A percentile compares a stretch with the other conserved stretches of the same genome.
Conservation (phyloP, 768 basidiomycete genomes). For the Saitozyma sp. region DNA sequence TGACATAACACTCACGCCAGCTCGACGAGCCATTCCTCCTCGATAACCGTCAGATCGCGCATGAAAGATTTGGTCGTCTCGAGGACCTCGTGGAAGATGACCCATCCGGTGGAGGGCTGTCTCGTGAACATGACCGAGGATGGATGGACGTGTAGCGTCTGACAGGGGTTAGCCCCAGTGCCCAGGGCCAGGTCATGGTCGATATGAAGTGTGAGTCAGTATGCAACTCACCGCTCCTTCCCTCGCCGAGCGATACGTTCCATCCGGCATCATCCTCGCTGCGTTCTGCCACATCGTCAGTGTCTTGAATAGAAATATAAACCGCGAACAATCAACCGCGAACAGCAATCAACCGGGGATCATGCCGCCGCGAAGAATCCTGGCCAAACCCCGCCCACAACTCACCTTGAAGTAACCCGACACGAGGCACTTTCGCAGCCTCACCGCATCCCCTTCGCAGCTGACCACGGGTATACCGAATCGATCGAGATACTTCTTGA, state of each 20-base stretch:
- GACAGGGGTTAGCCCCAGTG: neutral
- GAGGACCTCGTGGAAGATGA: slow-evolving; percentile 92
- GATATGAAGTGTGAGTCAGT: neutral
- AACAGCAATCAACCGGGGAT: too few species aligned
- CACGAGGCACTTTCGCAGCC: slow-evolving; percentile 82
- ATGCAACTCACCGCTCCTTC: slow-evolving; percentile 69
- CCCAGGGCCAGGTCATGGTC: slow-evolving; percentile 3
- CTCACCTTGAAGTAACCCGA: slow-evolving; percentile 75
- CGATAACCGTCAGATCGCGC: slow-evolving; percentile 86
- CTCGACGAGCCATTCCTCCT: slow-evolving; percentile 79
- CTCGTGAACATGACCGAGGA: slow-evolving; percentile 91
- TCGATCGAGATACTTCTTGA: slow-evolving; percentile 90
- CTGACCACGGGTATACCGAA: slow-evolving; percentile 79
- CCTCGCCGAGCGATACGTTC: slow-evolving; percentile 84
- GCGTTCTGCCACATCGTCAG: slow-evolving; percentile 62
- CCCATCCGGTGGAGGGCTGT: slow-evolving; percentile 87
- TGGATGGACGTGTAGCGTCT: slow-evolving; percentile 89
- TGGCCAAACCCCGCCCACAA: neutral
- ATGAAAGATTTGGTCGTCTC: slow-evolving; percentile 97
- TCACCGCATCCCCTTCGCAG: slow-evolving; percentile 82
- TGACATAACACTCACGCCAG: slow-evolving; percentile 45
- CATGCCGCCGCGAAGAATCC: too few species aligned
- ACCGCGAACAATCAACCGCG: neutral
- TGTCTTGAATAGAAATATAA: neutral
- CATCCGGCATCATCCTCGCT: slow-evolving; percentile 86